phyloP scores from a whole-genome alignment of 768 basidiomycete species.

The Lactifluus hygrophoroides region DNA sequence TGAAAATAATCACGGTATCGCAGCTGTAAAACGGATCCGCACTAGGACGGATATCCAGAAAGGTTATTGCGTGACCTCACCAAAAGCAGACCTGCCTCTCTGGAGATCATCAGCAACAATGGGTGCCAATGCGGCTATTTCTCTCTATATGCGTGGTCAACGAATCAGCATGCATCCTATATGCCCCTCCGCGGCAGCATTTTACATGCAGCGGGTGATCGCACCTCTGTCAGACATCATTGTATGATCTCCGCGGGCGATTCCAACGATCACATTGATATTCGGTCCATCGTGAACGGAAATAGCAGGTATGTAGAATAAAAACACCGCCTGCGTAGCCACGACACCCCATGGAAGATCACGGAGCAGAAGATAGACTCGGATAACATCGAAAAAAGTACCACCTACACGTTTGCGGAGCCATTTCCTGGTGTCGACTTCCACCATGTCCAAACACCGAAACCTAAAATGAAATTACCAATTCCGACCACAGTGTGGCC shows the following conservation, averaged over 20 bases:
- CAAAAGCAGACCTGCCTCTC: background rate
- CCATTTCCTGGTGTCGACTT: conserved; percentile 10
- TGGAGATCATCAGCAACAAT: background rate
- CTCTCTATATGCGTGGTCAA: background rate
- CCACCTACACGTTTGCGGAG: conserved; percentile 1
- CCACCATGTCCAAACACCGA: conserved; percentile 54
- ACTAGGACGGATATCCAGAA: background rate
- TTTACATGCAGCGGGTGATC: background rate
- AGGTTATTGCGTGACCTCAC: background rate
- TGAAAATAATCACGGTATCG: background rate
- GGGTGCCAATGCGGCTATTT: background rate
- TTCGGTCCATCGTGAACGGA: background rate
- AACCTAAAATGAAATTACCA: conserved; percentile 62
- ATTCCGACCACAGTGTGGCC: conserved; percentile 64
- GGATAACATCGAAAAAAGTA: background rate
- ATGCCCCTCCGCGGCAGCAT: background rate
- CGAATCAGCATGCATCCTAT: background rate
- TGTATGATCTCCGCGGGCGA: background rate
- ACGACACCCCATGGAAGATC: background rate
- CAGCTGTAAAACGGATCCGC: background rate
- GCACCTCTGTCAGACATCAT: background rate
- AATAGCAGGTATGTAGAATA: background rate
- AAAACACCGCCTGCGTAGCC: background rate
- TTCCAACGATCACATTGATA: background rate
- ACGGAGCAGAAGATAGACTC: background rate